Evolutionary conservation across 306 rosid species (phyloP), one percentile per base, ranked within the genome.

Genomic region (Benincasa hispida): DNA sequence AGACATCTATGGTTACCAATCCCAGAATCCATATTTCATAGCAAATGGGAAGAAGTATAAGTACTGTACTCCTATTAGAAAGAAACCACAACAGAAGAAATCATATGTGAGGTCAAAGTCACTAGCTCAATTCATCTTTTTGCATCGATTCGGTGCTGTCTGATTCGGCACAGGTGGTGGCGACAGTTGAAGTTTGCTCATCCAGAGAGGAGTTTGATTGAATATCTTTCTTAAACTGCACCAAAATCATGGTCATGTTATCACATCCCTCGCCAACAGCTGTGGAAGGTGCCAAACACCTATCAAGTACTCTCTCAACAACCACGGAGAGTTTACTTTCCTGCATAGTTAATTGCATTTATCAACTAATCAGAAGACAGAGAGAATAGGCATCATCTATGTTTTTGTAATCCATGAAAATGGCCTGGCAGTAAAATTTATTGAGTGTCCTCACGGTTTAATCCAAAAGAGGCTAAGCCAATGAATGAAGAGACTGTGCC

Each of bases 241-340:
- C 95, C 88, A 94, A 62, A 79, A 94, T 90, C 95, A 94, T 92
- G 66, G 99, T 94, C 99, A 94, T 94, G 89, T 94, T 94, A 57
- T 94, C 99, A 50, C 99, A 92, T 72, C 99, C 99, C 82, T 89
- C 95, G 0, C 99, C 99, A 56, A 83, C 63, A 14, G 87, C 86
- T 4, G 93, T 93, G 32, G 97, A 87, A 47, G 97, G 98, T 27
- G 96, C 99, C 93, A 94, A 83, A 82, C 99, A 94, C 81, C 65
- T 83, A 81, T 94, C 95, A 22, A 94, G 85, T 80, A 92, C 95
- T 85, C 83, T 86, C 87, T 90, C 99, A 32, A 93, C 89, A 78
- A 94, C 95, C 14, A 39, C 85, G 51, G 99, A 94, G 51, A 90
- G 90, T 58, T 79, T 94, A 24, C 76, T 86, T 86, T 90, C 95